Conservation (phyloP, 2,329 filamentous ascomycete species). For the Clarireedia hainanense region DNA sequence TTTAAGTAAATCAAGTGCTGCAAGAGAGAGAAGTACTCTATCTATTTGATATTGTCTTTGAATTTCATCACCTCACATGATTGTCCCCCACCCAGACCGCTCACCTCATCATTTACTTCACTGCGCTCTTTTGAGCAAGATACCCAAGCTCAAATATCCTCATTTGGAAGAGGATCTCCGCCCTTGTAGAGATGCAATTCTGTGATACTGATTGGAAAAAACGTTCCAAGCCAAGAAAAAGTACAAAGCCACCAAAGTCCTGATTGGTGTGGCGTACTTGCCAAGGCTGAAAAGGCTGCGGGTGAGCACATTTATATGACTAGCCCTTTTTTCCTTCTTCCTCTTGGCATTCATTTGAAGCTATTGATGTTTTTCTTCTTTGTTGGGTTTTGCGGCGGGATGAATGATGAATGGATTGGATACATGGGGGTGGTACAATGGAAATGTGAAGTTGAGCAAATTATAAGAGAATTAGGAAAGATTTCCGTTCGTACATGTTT, state of each 20-base stretch:
- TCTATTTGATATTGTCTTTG: too few relatives aligned
- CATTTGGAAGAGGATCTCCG: background rate
- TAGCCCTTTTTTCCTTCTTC: background rate
- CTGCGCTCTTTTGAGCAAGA: background rate
- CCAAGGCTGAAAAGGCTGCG: background rate
- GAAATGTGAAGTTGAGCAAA: background rate
- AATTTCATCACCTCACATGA: background rate
- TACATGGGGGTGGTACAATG: background rate
- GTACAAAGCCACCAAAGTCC: too few relatives aligned
- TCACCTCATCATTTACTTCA: background rate
- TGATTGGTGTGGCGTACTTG: too few relatives aligned
- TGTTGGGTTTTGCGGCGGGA: background rate
- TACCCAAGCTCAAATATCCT: background rate
- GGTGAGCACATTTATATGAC: conserved; percentile 5
- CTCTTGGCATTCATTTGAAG: too few relatives aligned
- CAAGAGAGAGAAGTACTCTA: too few relatives aligned
- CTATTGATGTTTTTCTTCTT: background rate
- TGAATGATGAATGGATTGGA: background rate
- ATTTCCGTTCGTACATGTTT: too few relatives aligned
- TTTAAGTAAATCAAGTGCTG: too few relatives aligned
- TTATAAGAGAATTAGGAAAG: conserved; percentile 2
- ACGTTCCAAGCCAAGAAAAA: background rate
- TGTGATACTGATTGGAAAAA: background rate
- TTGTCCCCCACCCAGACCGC: background rate
- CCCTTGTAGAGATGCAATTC: background rate